Percentiles rank a stretch among this genome's conserved stretches.
These are phyloP conservation scores for Musa balbisiana DNA, from an alignment of 202 grass and related monocot genomes.

Conservation along the genomic window DNA sequence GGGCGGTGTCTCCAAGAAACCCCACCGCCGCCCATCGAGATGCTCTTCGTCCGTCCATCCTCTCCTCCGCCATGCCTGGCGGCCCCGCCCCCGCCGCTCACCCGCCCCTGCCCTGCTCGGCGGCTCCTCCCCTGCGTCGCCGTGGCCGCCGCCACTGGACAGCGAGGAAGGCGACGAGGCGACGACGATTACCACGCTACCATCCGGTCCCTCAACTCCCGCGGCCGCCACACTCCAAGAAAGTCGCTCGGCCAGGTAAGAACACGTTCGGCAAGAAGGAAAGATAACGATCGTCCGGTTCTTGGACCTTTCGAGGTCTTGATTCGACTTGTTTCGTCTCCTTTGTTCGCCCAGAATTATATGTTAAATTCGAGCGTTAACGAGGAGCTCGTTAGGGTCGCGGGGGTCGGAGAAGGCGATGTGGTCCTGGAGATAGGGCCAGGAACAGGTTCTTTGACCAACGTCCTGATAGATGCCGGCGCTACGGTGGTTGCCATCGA, in stretches of 20 bases:
- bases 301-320: not conserved
- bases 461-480: conserved; percentile 51
- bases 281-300: not conserved
- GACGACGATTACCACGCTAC: conserved; percentile 69
- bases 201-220: conserved; percentile 70
- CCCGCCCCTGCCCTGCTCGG: not conserved
- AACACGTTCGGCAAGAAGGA: not conserved
- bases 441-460: conserved; percentile 73
- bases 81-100: not conserved
- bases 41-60: not conserved
- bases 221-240: conserved; percentile 56
- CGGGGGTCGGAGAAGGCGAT: conserved; percentile 55
- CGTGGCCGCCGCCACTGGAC: conserved; percentile 10
- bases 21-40: conserved; percentile 2
- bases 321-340: not conserved
- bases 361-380: conserved; percentile 77
- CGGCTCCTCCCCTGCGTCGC: not conserved
- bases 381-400: conserved; percentile 52
- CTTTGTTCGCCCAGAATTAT: conserved; percentile 48
- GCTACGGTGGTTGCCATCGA: conserved; percentile 72
- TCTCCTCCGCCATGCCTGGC: not conserved
- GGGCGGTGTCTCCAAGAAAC: conserved; percentile 6
- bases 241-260: conserved; percentile 88
- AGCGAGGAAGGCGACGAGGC: conserved; percentile 9
- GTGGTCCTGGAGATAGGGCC: conserved; percentile 90